Evolutionary conservation across 2,329 filamentous ascomycete genomes (phyloP), one percentile per base, ranked within the genome.

Genomic region (Pestalotiopsis sp.): DNA sequence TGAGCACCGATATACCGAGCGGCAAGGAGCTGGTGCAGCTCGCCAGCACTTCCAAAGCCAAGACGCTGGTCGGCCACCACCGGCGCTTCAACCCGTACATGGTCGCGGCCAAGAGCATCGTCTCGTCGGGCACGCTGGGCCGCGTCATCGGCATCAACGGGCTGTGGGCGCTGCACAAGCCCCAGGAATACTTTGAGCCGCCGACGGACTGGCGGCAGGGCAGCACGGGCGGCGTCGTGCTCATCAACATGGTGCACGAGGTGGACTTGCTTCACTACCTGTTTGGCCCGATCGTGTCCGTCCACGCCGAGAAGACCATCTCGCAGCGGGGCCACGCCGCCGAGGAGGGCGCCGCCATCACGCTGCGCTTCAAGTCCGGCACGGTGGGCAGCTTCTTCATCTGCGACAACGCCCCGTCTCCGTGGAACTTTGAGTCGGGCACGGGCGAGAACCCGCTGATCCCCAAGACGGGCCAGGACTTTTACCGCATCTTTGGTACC

Each of bases 231-330:
- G 87, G 87, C 0, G 83, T 85, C 0, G 77, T 90, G 7, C 78
- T 85, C 2, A 89, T 89, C 69, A 90, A 90, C 72, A 77, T 90
- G 58, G 83, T 90, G n/a, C 88, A 90, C 72, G 88, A 90, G 64
- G 78, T 90, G 52, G 88, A 90, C 69, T 77, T 89, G 0, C 78
- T 90, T 20, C 87, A 89, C 61, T 84, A 85, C 74, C 77, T 90
- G 1, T 82, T 90, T 31, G 87, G 87, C 0, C 83, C 85, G 0
- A 85, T 90, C 31, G 73, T 75, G 0, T 79, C 84, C 0, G 83
- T 90, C 0, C 83, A 85, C 41, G 87, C 85, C 0, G 85, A 90
- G 71, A 78, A 80, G 64, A 84, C 81, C 0, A 62, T 74, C 0
- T 81, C 84, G 0, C 82, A 83, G 41, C 80, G 88, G 0, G 78